These are phyloP conservation scores for Patellifolia procumbens DNA, from an alignment of 179 eudicot species.

Conservation along the genomic window DNA sequence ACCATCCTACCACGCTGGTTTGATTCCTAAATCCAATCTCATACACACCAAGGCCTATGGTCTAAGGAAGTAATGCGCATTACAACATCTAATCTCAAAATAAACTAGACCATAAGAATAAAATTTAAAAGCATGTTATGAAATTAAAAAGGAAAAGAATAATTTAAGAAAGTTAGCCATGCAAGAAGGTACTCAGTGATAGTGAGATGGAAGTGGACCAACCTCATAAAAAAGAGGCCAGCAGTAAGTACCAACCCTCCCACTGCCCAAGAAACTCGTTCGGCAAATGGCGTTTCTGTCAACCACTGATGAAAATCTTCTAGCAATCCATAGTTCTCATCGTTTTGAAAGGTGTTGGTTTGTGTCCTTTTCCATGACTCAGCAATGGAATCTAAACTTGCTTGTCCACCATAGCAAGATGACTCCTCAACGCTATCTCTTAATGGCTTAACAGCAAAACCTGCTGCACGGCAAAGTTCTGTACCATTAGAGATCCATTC, in stretches of 20 bases:
- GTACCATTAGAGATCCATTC: conserved; percentile 96
- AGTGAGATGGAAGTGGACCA: conserved; percentile 16
- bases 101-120: neutral
- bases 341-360: conserved; percentile 37
- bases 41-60: too few relatives aligned
- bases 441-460: conserved; percentile 63
- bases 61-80: neutral
- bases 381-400: conserved; percentile 75
- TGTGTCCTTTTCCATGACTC: conserved; percentile 70
- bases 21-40: too few relatives aligned
- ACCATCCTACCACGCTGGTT: too few relatives aligned
- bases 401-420: conserved; percentile 89
- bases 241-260: conserved; percentile 98
- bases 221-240: conserved; percentile 85
- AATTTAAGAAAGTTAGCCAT: neutral
- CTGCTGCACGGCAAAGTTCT: conserved; percentile 88
- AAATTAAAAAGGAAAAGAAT: neutral
- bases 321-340: conserved; percentile 36
- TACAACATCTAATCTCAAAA: neutral
- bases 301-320: conserved; percentile 73
- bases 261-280: conserved; percentile 88
- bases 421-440: conserved; percentile 45
- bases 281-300: conserved; percentile 62
- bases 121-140: neutral
- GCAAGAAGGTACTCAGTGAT: neutral